Evolutionary conservation across 179 eudicot species (phyloP).

Genomic region (Silene coronaria): DNA sequence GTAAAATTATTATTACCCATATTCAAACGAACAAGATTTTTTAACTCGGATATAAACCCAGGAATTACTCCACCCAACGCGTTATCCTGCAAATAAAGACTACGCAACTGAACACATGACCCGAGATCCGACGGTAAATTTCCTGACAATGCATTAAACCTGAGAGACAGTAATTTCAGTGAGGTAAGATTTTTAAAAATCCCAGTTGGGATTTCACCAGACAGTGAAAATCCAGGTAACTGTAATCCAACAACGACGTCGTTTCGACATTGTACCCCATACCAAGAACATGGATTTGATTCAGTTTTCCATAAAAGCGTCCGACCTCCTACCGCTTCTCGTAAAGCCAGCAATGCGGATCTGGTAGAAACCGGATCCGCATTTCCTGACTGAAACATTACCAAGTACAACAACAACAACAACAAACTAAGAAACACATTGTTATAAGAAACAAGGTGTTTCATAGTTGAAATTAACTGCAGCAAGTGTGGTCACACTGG

Average conservation of each 20-base stretch:
- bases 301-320: slow-evolving; percentile 35
- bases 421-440: too few relatives aligned
- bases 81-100: slow-evolving; percentile 58
- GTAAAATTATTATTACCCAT: slow-evolving; percentile 50
- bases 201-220: slow-evolving; percentile 50
- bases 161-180: slow-evolving; percentile 48
- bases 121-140: slow-evolving; percentile 43
- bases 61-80: slow-evolving; percentile 56
- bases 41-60: slow-evolving; percentile 26
- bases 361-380: slow-evolving; percentile 32
- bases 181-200: slow-evolving; percentile 46
- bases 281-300: slow-evolving; percentile 28
- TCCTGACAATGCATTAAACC: slow-evolving; percentile 52
- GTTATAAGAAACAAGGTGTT: too few relatives aligned
- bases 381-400: too few relatives aligned
- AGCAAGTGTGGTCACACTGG: too few relatives aligned
- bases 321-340: slow-evolving; percentile 42
- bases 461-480: too few relatives aligned
- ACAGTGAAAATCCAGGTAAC: slow-evolving; percentile 62
- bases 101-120: slow-evolving; percentile 35
- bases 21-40: slow-evolving; percentile 45
- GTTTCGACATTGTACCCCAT: slow-evolving; percentile 45
- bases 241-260: slow-evolving; percentile 44
- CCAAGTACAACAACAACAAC: too few relatives aligned
- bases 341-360: slow-evolving; percentile 37